Percentiles rank a stretch among this genome's conserved stretches.
phyloP scores from a whole-genome alignment of 441 rosid species.

The Aleurites moluccanus region DNA sequence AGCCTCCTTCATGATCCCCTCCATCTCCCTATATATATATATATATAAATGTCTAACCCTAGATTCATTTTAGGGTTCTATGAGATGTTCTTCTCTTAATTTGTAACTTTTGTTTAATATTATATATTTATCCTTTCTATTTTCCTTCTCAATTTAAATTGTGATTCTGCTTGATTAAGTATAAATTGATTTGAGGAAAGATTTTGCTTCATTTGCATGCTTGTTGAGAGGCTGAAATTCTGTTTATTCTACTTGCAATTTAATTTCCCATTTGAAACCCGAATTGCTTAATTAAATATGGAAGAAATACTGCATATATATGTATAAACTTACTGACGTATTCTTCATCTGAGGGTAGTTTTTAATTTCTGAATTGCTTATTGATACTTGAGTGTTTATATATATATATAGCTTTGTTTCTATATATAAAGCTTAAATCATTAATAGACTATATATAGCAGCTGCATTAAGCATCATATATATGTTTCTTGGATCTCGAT shows the following conservation, averaged over 20 bases:
- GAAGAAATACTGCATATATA: background rate
- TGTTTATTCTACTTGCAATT: background rate
- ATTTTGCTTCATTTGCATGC: background rate
- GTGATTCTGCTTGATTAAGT: background rate
- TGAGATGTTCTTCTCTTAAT: background rate
- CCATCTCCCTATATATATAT: background rate
- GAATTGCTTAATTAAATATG: slow-evolving; percentile 1
- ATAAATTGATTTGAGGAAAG: background rate
- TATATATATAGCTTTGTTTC: too few species aligned
- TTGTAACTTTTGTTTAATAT: background rate
- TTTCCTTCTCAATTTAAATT: background rate
- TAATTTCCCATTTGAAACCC: slow-evolving; percentile 1
- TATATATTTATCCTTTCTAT: background rate
- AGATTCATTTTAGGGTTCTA: slow-evolving; percentile 20
- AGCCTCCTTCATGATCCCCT: background rate
- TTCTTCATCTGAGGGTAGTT: too few species aligned
- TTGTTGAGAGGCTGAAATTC: background rate
- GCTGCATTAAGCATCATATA: too few species aligned
- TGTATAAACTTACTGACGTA: too few species aligned
- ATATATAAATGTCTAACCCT: too few species aligned
- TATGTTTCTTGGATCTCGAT: too few species aligned
- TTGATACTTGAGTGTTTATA: too few species aligned
- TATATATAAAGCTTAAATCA: too few species aligned
- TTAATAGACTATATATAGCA: too few species aligned
- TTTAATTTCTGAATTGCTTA: too few species aligned